Evolutionary conservation across 2,329 filamentous ascomycete genomes (phyloP).

Genomic region (Beauveria australis): DNA sequence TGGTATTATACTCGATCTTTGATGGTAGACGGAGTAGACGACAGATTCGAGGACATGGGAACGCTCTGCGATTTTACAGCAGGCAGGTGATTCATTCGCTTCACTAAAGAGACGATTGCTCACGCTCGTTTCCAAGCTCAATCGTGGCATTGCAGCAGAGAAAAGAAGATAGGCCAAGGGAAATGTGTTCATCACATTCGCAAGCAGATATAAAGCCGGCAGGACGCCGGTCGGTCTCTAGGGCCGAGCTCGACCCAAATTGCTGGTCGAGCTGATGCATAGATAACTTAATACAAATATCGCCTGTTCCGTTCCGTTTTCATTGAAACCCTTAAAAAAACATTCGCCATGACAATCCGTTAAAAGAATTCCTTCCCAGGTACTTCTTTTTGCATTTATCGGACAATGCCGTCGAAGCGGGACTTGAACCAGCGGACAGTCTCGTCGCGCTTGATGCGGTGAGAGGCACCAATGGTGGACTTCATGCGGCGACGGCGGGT

Average conservation of each 20-base stretch:
- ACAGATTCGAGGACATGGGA: not conserved
- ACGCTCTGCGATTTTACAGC: not conserved
- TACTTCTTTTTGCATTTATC: slow-evolving; percentile 55
- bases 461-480: slow-evolving; percentile 74
- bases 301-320: slow-evolving; percentile 20
- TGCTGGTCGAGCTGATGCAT: slow-evolving; percentile 43
- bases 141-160: slow-evolving; percentile 2
- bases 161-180: slow-evolving; percentile 11
- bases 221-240: slow-evolving; percentile 63
- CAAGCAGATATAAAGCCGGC: slow-evolving; percentile 44
- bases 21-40: not conserved
- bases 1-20: not conserved
- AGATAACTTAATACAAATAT: slow-evolving; percentile 36
- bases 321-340: slow-evolving; percentile 23
- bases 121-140: slow-evolving; percentile 6
- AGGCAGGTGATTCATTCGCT: not conserved
- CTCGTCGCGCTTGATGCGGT: slow-evolving; percentile 91
- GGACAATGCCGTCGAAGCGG: slow-evolving; percentile 97
- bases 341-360: slow-evolving; percentile 34
- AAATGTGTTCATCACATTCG: slow-evolving; percentile 29
- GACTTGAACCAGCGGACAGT: slow-evolving; percentile 92
- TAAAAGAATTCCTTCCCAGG: slow-evolving; percentile 22
- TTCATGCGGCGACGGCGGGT: slow-evolving; percentile 88
- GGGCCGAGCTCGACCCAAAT: slow-evolving; percentile 58
- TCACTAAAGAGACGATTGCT: not conserved